Evolutionary conservation across 768 basidiomycete species (phyloP), one percentile per base, ranked within the genome.

Genomic region (Hygrocybe coccinea): DNA sequence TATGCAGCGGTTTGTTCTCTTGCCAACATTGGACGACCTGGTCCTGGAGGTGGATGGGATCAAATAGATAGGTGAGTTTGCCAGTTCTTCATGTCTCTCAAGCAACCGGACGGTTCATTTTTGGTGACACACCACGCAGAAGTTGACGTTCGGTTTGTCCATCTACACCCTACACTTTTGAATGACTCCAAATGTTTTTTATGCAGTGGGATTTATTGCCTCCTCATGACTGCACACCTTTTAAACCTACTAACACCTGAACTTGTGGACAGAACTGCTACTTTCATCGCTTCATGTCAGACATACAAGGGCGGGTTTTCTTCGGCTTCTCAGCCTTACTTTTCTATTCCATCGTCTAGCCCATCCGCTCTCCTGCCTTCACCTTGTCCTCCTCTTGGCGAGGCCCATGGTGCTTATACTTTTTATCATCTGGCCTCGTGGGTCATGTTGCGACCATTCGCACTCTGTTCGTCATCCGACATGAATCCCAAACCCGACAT

Each of bases 251-350:
- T 97, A 46, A 97, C 95, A 0, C 92, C 94, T 0, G 92, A 90
- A 55, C 85, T 99, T 38, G 77, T 94, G 3, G 71, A 75, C 24
- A 85, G 86, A 5, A 88, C 87, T 0, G 80, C 89, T 1, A 80
- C 75, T 6, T 98, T 94, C 74, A 76, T 99, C 52, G 84, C 85
- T 0, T 86, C 87, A 3, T 97, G 92, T 67, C 97, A 98, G 68
- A 98, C 95, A 0, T 98, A 95, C 73, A 97, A 99, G 70, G 97
- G 97, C 34, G 95, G 97, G 0, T 95, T 99, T 65, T 80, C 91
- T 1, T 86, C 84, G 1, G 76, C 90, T 0, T 88, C 90, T 0
- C 83, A 89, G 52, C 84, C 90, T 0, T 86, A 84, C 56, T 81
- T 81, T 59, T 62, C 71, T 14, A 60, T 58, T 12, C 24, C 56